Evolutionary conservation across 306 rosid species (phyloP), one percentile per base, ranked within the genome.

Genomic region (Citrullus colocynthis): DNA sequence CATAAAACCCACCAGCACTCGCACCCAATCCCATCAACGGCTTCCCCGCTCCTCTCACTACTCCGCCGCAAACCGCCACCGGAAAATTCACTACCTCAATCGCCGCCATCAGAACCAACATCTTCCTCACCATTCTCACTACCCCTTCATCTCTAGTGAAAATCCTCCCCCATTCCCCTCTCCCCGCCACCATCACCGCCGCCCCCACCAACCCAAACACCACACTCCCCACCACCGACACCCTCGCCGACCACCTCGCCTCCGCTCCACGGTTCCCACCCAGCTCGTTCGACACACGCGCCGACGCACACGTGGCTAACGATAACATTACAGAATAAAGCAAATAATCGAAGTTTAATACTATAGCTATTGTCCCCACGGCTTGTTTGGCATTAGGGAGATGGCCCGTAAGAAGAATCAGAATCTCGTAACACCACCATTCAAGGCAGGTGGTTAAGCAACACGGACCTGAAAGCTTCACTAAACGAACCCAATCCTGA

Each of bases 401-500:
- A 78, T 86, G 84, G 12, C 98, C 98, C 0, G 98, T 85, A 18
- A 95, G 93, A 76, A 95, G 71, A 48, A 95, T 87, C 15, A 95
- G 75, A 73, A 92, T 89, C 90, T 95, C 98, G 78, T 87, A 92
- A 69, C 98, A 92, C 97, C 98, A 95, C 97, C 98, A 95, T 76
- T 95, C 98, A 10, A 95, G 86, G 85, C 98, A 95, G 49, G 91
- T 87, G 37, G 86, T 89, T 78, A 95, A 91, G 83, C 97, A 95
- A 69, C 96, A 92, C 42, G 97, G 84, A 39, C 96, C 97, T 42
- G 88, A 71, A 15, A 95, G 93, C 86, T 89, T 95, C 76, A 88
- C 71, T 75, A 92, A 54, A 59, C 83, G 87, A 15, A 81, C 77
- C 97, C 97, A 95, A 79, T 90, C 95, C 7, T 63, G 36, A 30